A percentile compares a stretch with the other conserved stretches of the same genome.
Conservation (phyloP, 805 yeast species). For the Vanderwaltozyma verrucispora region DNA sequence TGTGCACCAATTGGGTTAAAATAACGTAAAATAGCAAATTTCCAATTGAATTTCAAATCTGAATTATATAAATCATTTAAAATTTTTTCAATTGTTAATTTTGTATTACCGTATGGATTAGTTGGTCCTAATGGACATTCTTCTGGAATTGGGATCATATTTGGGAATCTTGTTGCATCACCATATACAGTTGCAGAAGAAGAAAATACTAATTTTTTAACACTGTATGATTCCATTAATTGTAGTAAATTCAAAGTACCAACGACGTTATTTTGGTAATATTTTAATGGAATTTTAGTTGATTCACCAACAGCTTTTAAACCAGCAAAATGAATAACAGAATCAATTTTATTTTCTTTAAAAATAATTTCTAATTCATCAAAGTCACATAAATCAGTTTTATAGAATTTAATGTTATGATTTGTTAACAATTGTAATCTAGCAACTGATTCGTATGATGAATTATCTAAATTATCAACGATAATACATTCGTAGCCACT, state of each 20-base stretch:
- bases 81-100: slow-evolving; percentile 53
- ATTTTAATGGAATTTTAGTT: slow-evolving; percentile 51
- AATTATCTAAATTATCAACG: slow-evolving; percentile 58
- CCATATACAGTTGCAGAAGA: slow-evolving; percentile 82
- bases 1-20: slow-evolving; percentile 85
- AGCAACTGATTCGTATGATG: slow-evolving; percentile 54
- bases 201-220: slow-evolving; percentile 53
- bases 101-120: slow-evolving; percentile 71
- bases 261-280: slow-evolving; percentile 56
- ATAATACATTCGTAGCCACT: slow-evolving; percentile 62
- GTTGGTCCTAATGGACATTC: slow-evolving; percentile 66
- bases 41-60: slow-evolving; percentile 26
- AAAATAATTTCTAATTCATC: slow-evolving; percentile 40
- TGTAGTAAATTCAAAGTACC: slow-evolving; percentile 54
- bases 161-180: slow-evolving; percentile 60
- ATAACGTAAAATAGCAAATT: slow-evolving; percentile 57
- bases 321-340: slow-evolving; percentile 74
- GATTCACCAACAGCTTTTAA: slow-evolving; percentile 79
- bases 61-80: slow-evolving; percentile 39
- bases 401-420: slow-evolving; percentile 41
- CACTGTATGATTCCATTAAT: slow-evolving; percentile 37
- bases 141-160: slow-evolving; percentile 73
- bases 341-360: slow-evolving; percentile 36
- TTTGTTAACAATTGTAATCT: slow-evolving; percentile 46
- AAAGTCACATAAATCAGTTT: slow-evolving; percentile 48